phyloP scores from a whole-genome alignment of 306 rosid species.

The Pyrus pyrifolia region DNA sequence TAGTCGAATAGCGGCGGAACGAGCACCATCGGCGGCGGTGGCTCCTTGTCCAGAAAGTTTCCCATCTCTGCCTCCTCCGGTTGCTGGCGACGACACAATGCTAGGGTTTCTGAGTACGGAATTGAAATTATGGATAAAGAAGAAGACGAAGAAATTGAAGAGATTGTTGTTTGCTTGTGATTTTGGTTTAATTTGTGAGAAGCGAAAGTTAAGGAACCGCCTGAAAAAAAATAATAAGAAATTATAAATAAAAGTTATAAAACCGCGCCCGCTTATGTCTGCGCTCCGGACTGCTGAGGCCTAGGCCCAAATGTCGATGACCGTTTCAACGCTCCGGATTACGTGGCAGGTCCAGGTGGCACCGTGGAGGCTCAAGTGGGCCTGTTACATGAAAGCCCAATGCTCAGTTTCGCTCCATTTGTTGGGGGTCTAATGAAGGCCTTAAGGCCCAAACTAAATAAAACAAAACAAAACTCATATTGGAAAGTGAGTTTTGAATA shows the following conservation, averaged over 20 bases:
- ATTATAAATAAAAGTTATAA: neutral
- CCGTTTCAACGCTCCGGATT: neutral
- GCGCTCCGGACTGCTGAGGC: neutral
- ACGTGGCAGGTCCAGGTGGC: neutral
- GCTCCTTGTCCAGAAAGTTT: slow-evolving; percentile 35
- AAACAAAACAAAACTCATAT: no score
- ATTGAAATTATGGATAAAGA: neutral
- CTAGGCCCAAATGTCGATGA: neutral
- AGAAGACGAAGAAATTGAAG: neutral
- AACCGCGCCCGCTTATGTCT: neutral
- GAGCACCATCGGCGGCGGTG: slow-evolving; percentile 80
- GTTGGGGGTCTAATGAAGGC: neutral
- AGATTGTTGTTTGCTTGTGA: neutral
- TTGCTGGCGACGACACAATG: neutral
- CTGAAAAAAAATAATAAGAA: neutral
- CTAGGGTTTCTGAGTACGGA: neutral
- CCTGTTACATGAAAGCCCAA: neutral
- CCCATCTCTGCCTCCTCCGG: slow-evolving; percentile 32
- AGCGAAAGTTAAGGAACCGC: neutral
- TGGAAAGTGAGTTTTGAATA: no score
- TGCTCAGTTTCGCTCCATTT: neutral
- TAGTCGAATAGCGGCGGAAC: slow-evolving; percentile 96
- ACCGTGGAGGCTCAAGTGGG: neutral
- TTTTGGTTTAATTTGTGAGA: neutral
- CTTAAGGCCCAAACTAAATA: neutral